Percentiles rank a stretch among this genome's conserved stretches.
phyloP scores from a whole-genome alignment of 78 protist species.

The Trichosphaerium sp. region DNA sequence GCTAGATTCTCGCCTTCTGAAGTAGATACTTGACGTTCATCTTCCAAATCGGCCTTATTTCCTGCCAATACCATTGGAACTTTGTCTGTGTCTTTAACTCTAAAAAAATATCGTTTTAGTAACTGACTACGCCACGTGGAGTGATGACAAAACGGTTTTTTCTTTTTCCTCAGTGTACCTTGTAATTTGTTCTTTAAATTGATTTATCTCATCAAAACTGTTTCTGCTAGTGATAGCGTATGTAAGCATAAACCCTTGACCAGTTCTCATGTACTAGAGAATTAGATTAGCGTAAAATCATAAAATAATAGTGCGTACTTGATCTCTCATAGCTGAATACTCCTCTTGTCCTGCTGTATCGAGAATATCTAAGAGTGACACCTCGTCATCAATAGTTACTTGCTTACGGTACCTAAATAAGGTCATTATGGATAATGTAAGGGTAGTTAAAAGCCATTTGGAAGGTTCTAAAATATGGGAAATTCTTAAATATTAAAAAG shows the following conservation, averaged over 20 bases:
- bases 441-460: no score
- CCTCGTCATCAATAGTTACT: conserved; percentile 63
- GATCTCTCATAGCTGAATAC: conserved; percentile 61
- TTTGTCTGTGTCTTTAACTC: conserved; percentile 51
- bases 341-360: conserved; percentile 89
- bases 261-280: conserved; percentile 66
- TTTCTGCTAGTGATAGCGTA: conserved; percentile 61
- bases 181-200: conserved; percentile 55
- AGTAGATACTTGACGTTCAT: conserved; percentile 33
- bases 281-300: no score
- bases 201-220: conserved; percentile 51
- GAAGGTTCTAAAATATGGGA: no score
- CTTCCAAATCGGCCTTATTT: conserved; percentile 73
- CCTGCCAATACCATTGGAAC: conserved; percentile 82
- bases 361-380: conserved; percentile 59
- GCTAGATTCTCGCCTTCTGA: conserved; percentile 70
- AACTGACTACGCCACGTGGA: no score
- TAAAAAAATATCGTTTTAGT: no score
- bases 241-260: conserved; percentile 77
- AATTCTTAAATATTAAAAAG: no score
- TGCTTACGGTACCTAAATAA: conserved; percentile 60
- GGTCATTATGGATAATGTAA: no score
- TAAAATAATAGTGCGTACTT: no score
- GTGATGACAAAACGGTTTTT: no score
- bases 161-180: no score